Evolutionary conservation across 2,329 filamentous ascomycete genomes (phyloP).

Genomic region (Zopfia rhizophila): DNA sequence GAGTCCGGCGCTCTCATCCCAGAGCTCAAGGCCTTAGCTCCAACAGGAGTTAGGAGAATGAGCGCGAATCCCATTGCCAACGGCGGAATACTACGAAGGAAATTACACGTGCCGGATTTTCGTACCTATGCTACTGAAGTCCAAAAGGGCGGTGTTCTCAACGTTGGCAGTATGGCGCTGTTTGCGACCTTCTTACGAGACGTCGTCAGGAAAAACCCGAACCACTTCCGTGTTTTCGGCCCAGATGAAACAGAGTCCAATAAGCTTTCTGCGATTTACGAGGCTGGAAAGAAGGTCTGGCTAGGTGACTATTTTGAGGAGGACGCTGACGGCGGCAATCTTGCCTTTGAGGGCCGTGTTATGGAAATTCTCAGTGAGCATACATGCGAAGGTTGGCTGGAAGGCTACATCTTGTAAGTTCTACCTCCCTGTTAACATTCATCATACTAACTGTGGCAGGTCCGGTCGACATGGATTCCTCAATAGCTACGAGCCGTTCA

Average conservation of each 20-base stretch:
- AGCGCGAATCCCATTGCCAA: conserved; percentile 81
- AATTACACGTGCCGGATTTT: conserved; percentile 76
- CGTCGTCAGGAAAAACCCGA: conserved; percentile 71
- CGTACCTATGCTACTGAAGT: conserved; percentile 72
- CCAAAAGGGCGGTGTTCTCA: conserved; percentile 67
- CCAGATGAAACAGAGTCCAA: conserved; percentile 86
- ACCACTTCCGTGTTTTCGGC: conserved; percentile 79
- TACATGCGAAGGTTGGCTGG: conserved; percentile 78
- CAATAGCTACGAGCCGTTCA: conserved; percentile 85
- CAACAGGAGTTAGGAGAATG: conserved; percentile 74
- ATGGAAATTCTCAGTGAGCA: conserved; percentile 90
- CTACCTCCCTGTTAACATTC: too few relatives aligned
- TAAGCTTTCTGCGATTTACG: conserved; percentile 77
- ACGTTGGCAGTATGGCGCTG: conserved; percentile 73
- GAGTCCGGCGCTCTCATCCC: conserved; percentile 70
- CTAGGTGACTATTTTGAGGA: conserved; percentile 82
- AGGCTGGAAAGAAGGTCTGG: conserved; percentile 82
- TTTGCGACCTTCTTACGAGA: conserved; percentile 75
- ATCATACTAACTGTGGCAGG: too few relatives aligned
- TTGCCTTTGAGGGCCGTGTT: conserved; percentile 74
- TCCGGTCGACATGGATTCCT: conserved; percentile 79
- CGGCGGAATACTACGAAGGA: conserved; percentile 73
- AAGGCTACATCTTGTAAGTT: too few relatives aligned
- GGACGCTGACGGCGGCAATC: conserved; percentile 78
- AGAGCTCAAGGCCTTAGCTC: conserved; percentile 72